Evolutionary conservation across 1,139 yeast species (phyloP), one percentile per base, ranked within the genome.

Genomic region (Dujonia santamariae): DNA sequence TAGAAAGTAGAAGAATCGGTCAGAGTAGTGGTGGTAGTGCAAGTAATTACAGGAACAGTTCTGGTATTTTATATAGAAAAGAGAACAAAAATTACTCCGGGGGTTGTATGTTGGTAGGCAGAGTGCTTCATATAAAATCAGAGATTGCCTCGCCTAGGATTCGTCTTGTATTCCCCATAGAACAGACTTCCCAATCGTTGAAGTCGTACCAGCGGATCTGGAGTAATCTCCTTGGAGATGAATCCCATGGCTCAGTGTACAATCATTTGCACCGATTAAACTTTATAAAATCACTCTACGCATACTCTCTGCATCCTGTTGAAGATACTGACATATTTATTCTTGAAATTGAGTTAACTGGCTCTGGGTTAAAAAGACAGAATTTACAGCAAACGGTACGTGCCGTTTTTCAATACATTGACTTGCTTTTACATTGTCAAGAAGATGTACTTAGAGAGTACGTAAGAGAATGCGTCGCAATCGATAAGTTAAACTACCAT

Each of bases 211-310:
- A 19, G 28, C 6, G 34, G 32, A 9, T 40, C 4, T 80, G 85
- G 84, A 64, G 78, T 36, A 72, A 72, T 35, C 34, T 80, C 0
- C 54, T 81, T 29, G 90, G 90, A 1, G 82, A 78, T 48, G 90
- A 83, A 54, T 54, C 61, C 2, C 37, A 46, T 2, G 70, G 69
- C 0, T 74, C 86, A 0, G 54, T 67, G 24, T 65, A 63, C 44
- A 51, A 58, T 32, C 55, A 42, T 36, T 55, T 71, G 15, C 35
- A 41, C 13, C 30, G 34, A 26, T 34, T 37, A 12, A 46, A 59
- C 13, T 62, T 56, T 37, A 55, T 68, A 4, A 53, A 60, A 1
- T 51, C 56, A 1, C 50, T 75, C 2, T 47, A 48, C 24, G 71
- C 76, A 0, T 71, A 61, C 35, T 46, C 60, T 2, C 71, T 75